Percentiles rank a stretch among this genome's conserved stretches.
phyloP scores from a whole-genome alignment of 371 early-diverging fungal genomes.

The Amoeboradix gromovi region DNA sequence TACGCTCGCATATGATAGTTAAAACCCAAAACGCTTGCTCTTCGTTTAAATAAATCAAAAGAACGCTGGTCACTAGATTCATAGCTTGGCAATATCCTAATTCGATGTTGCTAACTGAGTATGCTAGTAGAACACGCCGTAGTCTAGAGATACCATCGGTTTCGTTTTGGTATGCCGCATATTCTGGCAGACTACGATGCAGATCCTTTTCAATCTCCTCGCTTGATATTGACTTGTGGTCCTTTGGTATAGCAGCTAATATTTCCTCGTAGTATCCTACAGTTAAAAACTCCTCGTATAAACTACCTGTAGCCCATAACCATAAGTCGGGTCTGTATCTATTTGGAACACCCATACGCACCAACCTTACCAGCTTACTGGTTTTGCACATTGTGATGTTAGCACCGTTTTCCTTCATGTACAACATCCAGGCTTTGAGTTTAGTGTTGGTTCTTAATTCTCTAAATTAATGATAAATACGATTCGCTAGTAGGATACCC shows the following conservation, averaged over 20 bases:
- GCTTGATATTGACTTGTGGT: slow-evolving; percentile 31
- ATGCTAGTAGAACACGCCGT: slow-evolving; percentile 57
- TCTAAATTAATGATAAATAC: too few species aligned
- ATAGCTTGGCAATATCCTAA: slow-evolving; percentile 94
- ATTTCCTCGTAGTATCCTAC: slow-evolving; percentile 45
- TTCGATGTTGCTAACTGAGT: slow-evolving; percentile 45
- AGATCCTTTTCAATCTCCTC: slow-evolving; percentile 95
- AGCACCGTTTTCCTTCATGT: slow-evolving; percentile 39
- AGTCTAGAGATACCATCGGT: slow-evolving; percentile 64
- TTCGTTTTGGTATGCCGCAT: slow-evolving; percentile 62
- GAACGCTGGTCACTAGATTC: slow-evolving; percentile 80
- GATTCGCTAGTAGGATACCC: too few species aligned
- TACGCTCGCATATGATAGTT: slow-evolving; percentile 49
- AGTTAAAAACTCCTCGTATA: slow-evolving; percentile 53
- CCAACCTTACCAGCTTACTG: slow-evolving; percentile 54
- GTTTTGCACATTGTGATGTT: slow-evolving; percentile 53
- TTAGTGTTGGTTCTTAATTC: too few species aligned
- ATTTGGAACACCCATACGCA: slow-evolving; percentile 71
- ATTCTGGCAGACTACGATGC: slow-evolving; percentile 67
- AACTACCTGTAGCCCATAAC: slow-evolving; percentile 71
- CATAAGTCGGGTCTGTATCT: slow-evolving; percentile 73
- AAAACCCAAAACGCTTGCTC: slow-evolving; percentile 49
- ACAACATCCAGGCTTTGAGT: too few species aligned
- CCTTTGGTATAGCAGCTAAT: slow-evolving; percentile 23
- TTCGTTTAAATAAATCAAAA: slow-evolving; percentile 70